These are phyloP conservation scores for Chaetomiaceae sp. DNA, from an alignment of 2,329 filamentous ascomycete species.

Conservation along the genomic window DNA sequence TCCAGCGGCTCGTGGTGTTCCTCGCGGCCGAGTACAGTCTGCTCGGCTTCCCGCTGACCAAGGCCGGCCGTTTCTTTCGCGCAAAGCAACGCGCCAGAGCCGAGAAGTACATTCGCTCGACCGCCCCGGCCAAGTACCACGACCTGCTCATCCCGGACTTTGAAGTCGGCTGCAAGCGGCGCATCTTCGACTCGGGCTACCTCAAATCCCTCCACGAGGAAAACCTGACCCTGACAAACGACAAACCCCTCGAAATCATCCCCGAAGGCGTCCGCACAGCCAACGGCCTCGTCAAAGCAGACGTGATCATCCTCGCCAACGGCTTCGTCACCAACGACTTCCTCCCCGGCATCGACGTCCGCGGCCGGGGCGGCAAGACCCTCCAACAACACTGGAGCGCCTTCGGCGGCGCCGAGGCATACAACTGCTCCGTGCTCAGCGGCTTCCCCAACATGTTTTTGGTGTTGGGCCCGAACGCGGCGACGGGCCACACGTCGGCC, in stretches of 20 bases:
- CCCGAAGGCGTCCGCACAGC: constrained; percentile 35
- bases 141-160: constrained; percentile 60
- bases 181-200: constrained; percentile 56
- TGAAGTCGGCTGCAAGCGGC: constrained; percentile 59
- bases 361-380: constrained; percentile 46
- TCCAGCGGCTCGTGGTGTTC: constrained; percentile 43
- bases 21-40: constrained; percentile 33
- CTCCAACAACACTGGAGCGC: constrained; percentile 53
- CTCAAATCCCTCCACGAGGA: constrained; percentile 47
- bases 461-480: constrained; percentile 58
- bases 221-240: constrained; percentile 45
- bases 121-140: constrained; percentile 56
- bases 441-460: constrained; percentile 64
- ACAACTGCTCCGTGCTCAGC: constrained; percentile 53
- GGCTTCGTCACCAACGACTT: constrained; percentile 55
- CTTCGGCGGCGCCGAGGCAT: constrained; percentile 58
- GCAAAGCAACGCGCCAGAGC: constrained; percentile 34
- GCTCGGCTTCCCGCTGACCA: constrained; percentile 38
- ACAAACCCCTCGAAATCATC: constrained; percentile 46
- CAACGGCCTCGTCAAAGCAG: constrained; percentile 45
- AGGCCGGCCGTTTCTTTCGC: constrained; percentile 34
- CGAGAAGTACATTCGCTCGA: constrained; percentile 39
- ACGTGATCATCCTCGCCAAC: constrained; percentile 58
- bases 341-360: constrained; percentile 49
- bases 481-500: constrained; percentile 52